Base-by-base conservation (phyloP, 768 basidiomycete genomes). In the Tulasnella sp. region DNA sequence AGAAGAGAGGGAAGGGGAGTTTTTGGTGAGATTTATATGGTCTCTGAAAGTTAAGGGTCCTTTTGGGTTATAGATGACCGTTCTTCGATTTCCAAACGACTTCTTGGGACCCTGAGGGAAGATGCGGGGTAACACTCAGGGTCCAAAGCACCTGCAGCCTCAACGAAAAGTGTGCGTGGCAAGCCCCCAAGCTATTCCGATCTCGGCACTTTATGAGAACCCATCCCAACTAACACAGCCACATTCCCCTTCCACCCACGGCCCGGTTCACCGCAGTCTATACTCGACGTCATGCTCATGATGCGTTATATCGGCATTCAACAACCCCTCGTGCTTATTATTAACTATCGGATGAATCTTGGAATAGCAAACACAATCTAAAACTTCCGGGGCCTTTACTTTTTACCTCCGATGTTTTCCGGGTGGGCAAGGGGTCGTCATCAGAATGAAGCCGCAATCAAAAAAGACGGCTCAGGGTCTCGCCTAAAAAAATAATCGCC, bases 1-100 rank as follows among this genome's bases (percentile, higher is more conserved):
- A 82, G 83, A 29, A 83, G 49, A 49, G 49, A n/a, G 22, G 49
- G 49, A 49, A n/a, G 49, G 49, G 49, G 49, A 49, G 49, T 19
- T 49, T 49, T 49, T 19, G 49, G 49, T 49, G 49, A 49, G 49
- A 49, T 49, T 49, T 49, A 49, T 49, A 49, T 49, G 49, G 49
- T 19, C 15, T 14, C 19, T 49, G 49, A 49, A 49, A 49, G 49
- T 49, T 49, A 49, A 49, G 49, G 49, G 49, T 49, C 49, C 49
- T 49, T 49, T 49, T 49, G 49, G 49, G 49, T 49, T 49, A 49
- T 49, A 49, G 49, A 49, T 49, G 49, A 49, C 49, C 49, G 49
- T 49, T 49, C 49, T 49, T 49, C 49, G 49, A 49, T 49, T 49
- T 49, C 49, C 49, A 49, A 49, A 49, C 22, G 49, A n/a, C 49